Percentiles rank a stretch among this genome's conserved stretches.
Conservation (phyloP, 2,329 filamentous ascomycete species). For the Plectosphaerella plurivora region DNA sequence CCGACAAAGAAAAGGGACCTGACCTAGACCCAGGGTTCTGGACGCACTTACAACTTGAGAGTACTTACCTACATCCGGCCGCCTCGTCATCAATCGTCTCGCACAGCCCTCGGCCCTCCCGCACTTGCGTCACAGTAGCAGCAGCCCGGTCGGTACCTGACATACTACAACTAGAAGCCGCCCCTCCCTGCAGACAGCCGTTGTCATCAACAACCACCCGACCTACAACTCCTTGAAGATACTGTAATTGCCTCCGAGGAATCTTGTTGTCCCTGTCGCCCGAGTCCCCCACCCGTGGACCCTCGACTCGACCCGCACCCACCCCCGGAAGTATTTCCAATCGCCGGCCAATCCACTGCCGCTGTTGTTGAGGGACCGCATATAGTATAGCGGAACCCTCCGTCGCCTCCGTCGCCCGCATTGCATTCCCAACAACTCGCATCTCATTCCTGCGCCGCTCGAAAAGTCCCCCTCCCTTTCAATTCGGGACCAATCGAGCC, state of each 20-base stretch:
- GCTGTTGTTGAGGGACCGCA: no score
- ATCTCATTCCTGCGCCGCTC: not conserved
- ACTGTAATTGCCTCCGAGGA: constrained; percentile 18
- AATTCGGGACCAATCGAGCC: constrained; percentile 5
- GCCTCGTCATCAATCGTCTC: not conserved
- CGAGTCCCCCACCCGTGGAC: constrained; percentile 22
- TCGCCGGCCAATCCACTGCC: no score
- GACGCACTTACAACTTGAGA: not conserved
- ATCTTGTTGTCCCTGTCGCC: constrained; percentile 29
- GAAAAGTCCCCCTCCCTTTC: not conserved
- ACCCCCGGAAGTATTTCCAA: no score
- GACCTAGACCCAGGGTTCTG: no score
- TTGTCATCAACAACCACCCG: not conserved
- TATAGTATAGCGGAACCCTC: not conserved
- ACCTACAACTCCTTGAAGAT: no score
- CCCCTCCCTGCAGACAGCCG: not conserved
- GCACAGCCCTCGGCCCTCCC: not conserved
- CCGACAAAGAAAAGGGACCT: no score
- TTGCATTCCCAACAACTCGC: not conserved
- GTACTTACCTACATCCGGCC: not conserved
- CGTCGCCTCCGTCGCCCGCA: no score
- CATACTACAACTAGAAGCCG: no score
- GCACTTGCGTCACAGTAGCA: not conserved
- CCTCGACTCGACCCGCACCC: no score
- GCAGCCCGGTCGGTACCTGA: no score